Evolutionary conservation across 495 filamentous ascomycete species (phyloP), one percentile per base, ranked within the genome.

Genomic region (Podospora bellae-mahoneyi): DNA sequence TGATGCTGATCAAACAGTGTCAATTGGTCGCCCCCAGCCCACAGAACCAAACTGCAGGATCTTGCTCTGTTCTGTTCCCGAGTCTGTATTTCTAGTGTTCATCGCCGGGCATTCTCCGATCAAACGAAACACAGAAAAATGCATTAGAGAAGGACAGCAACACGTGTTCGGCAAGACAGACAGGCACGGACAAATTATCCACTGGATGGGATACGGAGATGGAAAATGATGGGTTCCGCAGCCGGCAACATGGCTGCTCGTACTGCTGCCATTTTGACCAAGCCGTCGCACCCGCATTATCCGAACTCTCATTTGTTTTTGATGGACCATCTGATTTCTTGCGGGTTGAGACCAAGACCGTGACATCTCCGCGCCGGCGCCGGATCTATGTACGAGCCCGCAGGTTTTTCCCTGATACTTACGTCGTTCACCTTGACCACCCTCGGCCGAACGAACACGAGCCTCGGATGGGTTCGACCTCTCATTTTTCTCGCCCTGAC

Each of bases 261-360:
- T 23, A 1, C 23, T 23, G 23, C 23, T 23, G 13, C 55, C 55
- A 20, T 7, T 7, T 58, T 58, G 19, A 23, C 23, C 23, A 19
- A 58, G 9, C 55, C 18, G 55, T 20, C 6, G 13, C 55, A 58
- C 55, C 55, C 55, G 55, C 55, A 26, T 23, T 26, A 61, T 30
- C 59, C 27, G 28, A n/a, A 27, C 27, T 32, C 59, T 61, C 59
- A 28, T 61, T 32, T 61, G 23, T 62, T 34, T 34, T 62, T 62
- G 20, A 27, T 62, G 60, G 60, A 30, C 60, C 60, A 62, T 30
- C n/a, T 62, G 19, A 62, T 34, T 62, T 34, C 27, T 62, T 62
- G 60, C 55, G 55, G 55, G 55, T 58, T 26, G 55, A 26, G 23
- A 26, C 55, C 55, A 48, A 48, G 39, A 48, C 39, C 13, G 39